Conservation (phyloP, 208 protist species). For the Crithidia thermophila region DNA sequence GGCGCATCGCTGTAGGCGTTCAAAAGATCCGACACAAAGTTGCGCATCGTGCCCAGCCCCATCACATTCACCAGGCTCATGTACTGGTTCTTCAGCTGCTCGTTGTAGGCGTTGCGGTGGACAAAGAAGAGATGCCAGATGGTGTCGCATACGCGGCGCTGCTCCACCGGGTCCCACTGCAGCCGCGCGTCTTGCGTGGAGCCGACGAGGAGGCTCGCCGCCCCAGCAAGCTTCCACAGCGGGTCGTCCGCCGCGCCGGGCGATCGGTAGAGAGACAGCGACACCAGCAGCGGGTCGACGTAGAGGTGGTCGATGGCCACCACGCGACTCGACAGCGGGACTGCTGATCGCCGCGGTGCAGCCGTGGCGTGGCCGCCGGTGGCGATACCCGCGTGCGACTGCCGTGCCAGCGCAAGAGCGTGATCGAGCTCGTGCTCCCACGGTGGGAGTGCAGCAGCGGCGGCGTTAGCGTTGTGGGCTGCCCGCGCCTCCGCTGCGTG, state of each 20-base stretch:
- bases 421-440: neutral
- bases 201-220: conserved; percentile 67
- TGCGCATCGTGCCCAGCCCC: conserved; percentile 72
- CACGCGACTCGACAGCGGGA: conserved; percentile 34
- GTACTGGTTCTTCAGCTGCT: conserved; percentile 60
- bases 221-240: conserved; percentile 63
- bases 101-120: conserved; percentile 71
- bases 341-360: neutral
- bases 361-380: too few species aligned
- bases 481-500: neutral
- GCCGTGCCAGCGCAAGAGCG: neutral
- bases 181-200: conserved; percentile 72
- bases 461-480: neutral
- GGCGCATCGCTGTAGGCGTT: conserved; percentile 32
- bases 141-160: conserved; percentile 51
- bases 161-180: conserved; percentile 68
- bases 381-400: neutral
- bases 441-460: neutral
- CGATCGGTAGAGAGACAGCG: conserved; percentile 78
- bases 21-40: conserved; percentile 73
- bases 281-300: conserved; percentile 64
- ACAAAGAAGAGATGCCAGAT: conserved; percentile 69
- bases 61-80: conserved; percentile 74
- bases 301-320: conserved; percentile 60
- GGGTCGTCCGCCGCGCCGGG: conserved; percentile 72